Conservation (phyloP, 257 asterid species). For the Solanum virginianum region DNA sequence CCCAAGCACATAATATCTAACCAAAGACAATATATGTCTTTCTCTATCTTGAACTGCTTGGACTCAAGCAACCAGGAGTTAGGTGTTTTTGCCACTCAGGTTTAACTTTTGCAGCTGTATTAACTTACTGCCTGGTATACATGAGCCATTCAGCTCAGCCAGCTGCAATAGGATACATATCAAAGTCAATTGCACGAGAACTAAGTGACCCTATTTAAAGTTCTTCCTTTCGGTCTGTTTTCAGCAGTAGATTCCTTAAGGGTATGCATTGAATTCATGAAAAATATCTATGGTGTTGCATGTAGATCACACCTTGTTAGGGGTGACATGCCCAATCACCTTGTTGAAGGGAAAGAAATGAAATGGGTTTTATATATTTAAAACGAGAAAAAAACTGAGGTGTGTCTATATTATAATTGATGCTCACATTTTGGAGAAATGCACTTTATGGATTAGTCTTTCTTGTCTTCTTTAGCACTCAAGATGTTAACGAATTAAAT, state of each 20-base stretch:
- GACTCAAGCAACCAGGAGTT: slow-evolving; percentile 16
- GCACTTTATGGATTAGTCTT: background rate
- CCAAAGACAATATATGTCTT: background rate
- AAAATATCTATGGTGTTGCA: no score
- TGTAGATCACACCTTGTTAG: no score
- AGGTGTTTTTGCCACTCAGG: background rate
- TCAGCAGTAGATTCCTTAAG: background rate
- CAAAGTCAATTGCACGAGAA: background rate
- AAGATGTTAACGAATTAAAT: background rate
- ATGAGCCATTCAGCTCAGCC: slow-evolving; percentile 28
- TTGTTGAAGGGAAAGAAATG: background rate
- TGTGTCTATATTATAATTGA: background rate
- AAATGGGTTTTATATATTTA: background rate
- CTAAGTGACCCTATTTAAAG: background rate
- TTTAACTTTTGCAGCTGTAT: background rate
- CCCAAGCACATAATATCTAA: background rate
- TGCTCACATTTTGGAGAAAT: background rate
- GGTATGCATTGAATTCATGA: no score
- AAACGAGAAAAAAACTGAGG: background rate
- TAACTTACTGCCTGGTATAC: slow-evolving; percentile 6
- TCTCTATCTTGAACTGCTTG: slow-evolving; percentile 4
- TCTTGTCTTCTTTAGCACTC: background rate
- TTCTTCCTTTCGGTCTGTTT: background rate
- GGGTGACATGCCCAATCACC: no score
- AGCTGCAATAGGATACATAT: slow-evolving; percentile 8